Conservation (phyloP, 805 yeast species). For the Sungouiozyma intestinalis region DNA sequence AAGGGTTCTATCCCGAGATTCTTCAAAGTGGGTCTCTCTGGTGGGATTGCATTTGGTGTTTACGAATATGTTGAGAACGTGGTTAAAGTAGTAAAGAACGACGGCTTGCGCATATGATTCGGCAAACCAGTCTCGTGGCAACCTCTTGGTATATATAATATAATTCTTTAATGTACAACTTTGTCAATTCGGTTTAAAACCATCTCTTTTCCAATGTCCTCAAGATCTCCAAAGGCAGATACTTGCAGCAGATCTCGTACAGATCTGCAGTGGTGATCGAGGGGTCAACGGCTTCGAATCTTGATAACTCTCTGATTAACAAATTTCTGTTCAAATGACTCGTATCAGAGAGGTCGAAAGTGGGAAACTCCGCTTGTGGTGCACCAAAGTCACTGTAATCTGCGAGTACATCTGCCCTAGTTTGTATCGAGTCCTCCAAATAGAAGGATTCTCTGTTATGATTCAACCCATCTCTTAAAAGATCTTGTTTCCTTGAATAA, state of each 20-base stretch:
- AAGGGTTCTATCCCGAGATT: constrained; percentile 57
- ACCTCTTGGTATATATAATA: constrained; percentile 1
- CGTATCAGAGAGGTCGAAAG: neutral
- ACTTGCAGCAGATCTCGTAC: constrained; percentile 18
- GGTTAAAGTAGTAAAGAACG: constrained; percentile 12
- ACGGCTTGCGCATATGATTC: constrained; percentile 9
- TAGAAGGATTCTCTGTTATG: too few relatives aligned
- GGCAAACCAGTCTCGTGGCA: neutral
- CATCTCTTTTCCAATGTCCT: constrained; percentile 16
- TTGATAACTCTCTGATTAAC: constrained; percentile 9
- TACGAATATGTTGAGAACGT: constrained; percentile 46
- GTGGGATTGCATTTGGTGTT: constrained; percentile 56
- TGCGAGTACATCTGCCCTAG: too few relatives aligned
- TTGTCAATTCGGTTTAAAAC: constrained; percentile 1
- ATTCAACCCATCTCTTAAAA: neutral
- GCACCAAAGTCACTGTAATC: too few relatives aligned
- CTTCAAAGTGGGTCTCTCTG: constrained; percentile 58
- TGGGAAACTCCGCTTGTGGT: too few relatives aligned
- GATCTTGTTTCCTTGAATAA: constrained; percentile 5
- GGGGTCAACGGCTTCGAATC: constrained; percentile 8
- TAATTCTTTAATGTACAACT: too few relatives aligned
- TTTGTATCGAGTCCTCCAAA: too few relatives aligned
- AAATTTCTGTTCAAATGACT: neutral
- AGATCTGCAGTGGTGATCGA: constrained; percentile 15
- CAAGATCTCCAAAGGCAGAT: constrained; percentile 18